Percentiles rank a stretch among this genome's conserved stretches.
These are phyloP conservation scores for sorghum (Sorghum bicolor) DNA, from an alignment of 176 grass and related monocot species.

Conservation along the genomic window Sorghum_bicolor_NCBIv3 NC_012871.2:65673501-65674000, in stretches of 20 bases:
- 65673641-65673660: neutral
- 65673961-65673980: slow-evolving; percentile 70
- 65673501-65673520: too few relatives aligned
- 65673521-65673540: too few relatives aligned
- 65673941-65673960: slow-evolving; percentile 82
- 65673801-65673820: slow-evolving; percentile 51
- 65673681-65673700: neutral
- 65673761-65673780: neutral
- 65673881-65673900: slow-evolving; percentile 96
- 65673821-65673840: slow-evolving; percentile 41
- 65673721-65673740: neutral
- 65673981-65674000: slow-evolving; percentile 11
- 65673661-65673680: neutral
- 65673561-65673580: neutral
- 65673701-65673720: slow-evolving; percentile 12
- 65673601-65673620: neutral
- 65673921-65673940: slow-evolving; percentile 67
- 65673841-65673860: neutral
- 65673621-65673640: neutral
- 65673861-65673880: slow-evolving; percentile 42
- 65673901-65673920: slow-evolving; percentile 84
- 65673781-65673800: neutral
- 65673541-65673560: neutral
- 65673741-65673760: slow-evolving; percentile 20
- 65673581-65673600: neutral